Evolutionary conservation across 2,329 filamentous ascomycete species (phyloP).

Genomic region (Aspergillus sp.): DNA sequence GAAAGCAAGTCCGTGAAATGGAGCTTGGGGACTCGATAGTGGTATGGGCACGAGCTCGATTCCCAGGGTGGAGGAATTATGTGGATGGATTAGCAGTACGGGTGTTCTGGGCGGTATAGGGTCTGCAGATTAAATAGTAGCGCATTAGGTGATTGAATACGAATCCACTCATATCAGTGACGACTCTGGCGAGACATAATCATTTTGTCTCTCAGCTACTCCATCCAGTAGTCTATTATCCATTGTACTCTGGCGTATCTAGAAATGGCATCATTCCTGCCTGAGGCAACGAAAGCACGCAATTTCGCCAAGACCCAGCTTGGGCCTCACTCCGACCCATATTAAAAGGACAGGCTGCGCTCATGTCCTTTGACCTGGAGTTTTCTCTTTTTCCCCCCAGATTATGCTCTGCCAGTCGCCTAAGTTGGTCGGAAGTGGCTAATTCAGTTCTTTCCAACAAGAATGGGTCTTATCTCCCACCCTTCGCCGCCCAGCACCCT

Average conservation of each 20-base stretch:
- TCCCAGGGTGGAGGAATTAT: conserved; percentile 37
- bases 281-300: conserved; percentile 28
- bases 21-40: conserved; percentile 38
- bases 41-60: conserved; percentile 40
- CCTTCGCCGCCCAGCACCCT: not conserved
- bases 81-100: conserved; percentile 31
- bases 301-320: conserved; percentile 32
- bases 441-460: not conserved
- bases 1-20: conserved; percentile 33
- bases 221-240: not conserved
- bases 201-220: too few relatives aligned
- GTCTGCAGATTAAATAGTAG: not conserved
- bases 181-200: not conserved
- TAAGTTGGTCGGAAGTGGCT: not conserved
- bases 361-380: conserved; percentile 2
- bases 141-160: too few relatives aligned
- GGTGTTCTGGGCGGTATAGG: conserved; percentile 39
- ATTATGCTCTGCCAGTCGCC: not conserved
- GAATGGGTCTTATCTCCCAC: not conserved
- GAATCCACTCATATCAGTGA: not conserved
- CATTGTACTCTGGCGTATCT: not conserved
- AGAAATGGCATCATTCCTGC: not conserved
- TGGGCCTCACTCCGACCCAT: conserved; percentile 20
- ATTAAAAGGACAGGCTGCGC: conserved; percentile 29
- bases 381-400: conserved; percentile 7